phyloP scores from a whole-genome alignment of 73 alveolate species.

The Paramecium octaurelia region DNA sequence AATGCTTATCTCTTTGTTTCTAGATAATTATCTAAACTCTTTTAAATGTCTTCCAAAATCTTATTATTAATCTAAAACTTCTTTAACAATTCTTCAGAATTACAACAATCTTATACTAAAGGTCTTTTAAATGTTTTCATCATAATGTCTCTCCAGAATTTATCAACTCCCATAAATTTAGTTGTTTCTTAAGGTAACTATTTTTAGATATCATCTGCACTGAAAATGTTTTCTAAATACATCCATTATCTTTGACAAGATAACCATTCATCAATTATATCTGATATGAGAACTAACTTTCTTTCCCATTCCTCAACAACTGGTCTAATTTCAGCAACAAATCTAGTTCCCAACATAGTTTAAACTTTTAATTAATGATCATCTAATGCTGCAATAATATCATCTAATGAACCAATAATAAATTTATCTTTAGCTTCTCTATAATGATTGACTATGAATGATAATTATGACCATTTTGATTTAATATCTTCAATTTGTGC shows the following conservation, averaged over 20 bases:
- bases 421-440: conserved; percentile 94
- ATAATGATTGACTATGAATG: conserved; percentile 83
- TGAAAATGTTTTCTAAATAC: conserved; percentile 99
- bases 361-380: conserved; percentile 97
- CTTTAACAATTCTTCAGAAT: conserved; percentile 87
- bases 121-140: conserved; percentile 91
- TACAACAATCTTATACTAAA: conserved; percentile 89
- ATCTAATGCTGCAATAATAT: conserved; percentile 90
- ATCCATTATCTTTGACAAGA: conserved; percentile 98
- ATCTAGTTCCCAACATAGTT: conserved; percentile 96
- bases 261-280: conserved; percentile 99
- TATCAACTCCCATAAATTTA: conserved; percentile 95
- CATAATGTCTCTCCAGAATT: conserved; percentile 98
- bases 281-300: conserved; percentile 89
- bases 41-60: conserved; percentile 93
- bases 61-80: conserved; percentile 91
- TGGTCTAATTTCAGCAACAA: conserved; percentile 95
- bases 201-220: conserved; percentile 98
- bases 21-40: conserved; percentile 94
- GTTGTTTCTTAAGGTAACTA: conserved; percentile 98
- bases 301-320: conserved; percentile 97
- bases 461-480: conserved; percentile 85
- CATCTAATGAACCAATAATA: conserved; percentile 94
- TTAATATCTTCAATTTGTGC: conserved; percentile 85
- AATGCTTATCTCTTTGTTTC: conserved; percentile 99